Percentiles rank a stretch among this genome's conserved stretches.
These are phyloP conservation scores for Pelargonium australe DNA, from an alignment of 441 rosid species.

Conservation along the genomic window DNA sequence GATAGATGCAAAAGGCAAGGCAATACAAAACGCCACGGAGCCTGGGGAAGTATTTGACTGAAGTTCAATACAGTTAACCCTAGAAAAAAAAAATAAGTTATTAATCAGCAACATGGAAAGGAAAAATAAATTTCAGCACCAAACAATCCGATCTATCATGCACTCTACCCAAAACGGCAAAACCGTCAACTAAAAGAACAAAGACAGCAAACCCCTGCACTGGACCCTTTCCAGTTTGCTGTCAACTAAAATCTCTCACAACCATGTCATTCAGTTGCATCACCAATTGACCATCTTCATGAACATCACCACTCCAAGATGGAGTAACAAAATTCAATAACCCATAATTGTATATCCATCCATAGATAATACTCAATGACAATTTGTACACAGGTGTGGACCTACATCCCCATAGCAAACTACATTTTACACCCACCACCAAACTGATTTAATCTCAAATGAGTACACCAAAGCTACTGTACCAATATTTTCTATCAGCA, in stretches of 20 bases:
- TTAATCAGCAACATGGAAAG: background rate
- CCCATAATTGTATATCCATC: no score
- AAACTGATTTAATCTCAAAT: background rate
- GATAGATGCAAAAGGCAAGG: no score
- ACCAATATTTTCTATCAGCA: background rate
- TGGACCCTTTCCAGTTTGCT: background rate
- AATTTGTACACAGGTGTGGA: background rate
- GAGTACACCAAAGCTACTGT: background rate
- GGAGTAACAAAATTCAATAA: background rate
- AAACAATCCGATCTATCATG: constrained; percentile 2
- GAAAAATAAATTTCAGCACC: background rate
- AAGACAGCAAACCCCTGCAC: background rate
- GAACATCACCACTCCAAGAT: background rate
- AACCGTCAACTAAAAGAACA: background rate
- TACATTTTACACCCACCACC: background rate
- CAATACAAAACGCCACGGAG: no score
- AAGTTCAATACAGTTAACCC: no score
- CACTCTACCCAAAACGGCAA: background rate
- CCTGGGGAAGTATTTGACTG: no score
- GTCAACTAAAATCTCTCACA: background rate
- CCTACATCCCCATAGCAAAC: background rate
- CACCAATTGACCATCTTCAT: background rate
- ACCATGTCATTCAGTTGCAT: background rate
- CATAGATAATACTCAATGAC: no score
- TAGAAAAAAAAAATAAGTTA: no score